Conservation (phyloP, 441 rosid genomes). For the Manihot esculenta region DNA sequence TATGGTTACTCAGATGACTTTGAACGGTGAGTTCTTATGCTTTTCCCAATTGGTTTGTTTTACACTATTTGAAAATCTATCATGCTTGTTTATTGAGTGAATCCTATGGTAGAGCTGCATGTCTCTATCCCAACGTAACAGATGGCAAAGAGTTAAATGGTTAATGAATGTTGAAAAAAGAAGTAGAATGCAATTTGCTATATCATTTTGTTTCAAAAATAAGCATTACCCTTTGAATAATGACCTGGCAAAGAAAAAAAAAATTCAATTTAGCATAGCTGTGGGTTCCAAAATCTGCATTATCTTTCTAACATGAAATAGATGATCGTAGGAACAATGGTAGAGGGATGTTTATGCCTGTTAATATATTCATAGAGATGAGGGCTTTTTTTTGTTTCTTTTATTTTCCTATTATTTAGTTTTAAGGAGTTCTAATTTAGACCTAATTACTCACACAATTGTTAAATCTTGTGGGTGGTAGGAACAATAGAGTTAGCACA, state of each 20-base stretch:
- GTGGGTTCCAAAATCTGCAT: background rate
- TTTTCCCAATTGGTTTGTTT: conserved; percentile 12
- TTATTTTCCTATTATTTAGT: background rate
- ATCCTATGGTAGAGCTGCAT: background rate
- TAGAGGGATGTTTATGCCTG: background rate
- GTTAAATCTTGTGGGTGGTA: background rate
- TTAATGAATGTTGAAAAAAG: background rate
- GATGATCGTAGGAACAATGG: background rate
- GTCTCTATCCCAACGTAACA: background rate
- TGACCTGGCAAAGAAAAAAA: background rate
- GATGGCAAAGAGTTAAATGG: background rate
- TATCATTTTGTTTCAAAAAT: background rate
- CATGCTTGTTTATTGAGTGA: background rate
- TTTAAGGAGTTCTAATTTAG: background rate
- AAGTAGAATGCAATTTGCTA: background rate
- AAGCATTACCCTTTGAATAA: background rate
- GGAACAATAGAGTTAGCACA: background rate
- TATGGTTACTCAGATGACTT: conserved; percentile 81
- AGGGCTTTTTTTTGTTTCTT: background rate
- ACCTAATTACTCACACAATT: background rate
- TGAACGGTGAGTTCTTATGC: conserved; percentile 54
- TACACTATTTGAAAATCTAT: background rate
- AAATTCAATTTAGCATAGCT: background rate
- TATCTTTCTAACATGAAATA: background rate
- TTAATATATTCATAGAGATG: background rate